A percentile compares a stretch with the other conserved stretches of the same genome.
Evolutionary conservation across 257 asterid species (phyloP).

Genomic region (Coffea canephora): DNA sequence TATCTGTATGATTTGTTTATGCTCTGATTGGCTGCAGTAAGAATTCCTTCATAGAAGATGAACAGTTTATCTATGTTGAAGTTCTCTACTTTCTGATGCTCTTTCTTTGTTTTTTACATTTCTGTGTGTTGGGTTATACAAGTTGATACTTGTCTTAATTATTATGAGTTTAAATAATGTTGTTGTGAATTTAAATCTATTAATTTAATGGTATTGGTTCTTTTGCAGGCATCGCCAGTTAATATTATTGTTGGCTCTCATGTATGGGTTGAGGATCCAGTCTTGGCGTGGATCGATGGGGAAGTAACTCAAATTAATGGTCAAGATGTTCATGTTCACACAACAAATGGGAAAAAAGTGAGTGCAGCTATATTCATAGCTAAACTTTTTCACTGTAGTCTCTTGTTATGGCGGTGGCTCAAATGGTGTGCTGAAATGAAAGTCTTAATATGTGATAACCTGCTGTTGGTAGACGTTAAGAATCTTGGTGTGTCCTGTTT

Average conservation of each 20-base stretch:
- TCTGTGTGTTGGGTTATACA: neutral
- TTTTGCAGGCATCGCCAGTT: slow-evolving; percentile 78
- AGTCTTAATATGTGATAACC: neutral
- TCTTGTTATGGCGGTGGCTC: slow-evolving; percentile 14
- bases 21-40: neutral
- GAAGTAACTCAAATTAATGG: slow-evolving; percentile 73
- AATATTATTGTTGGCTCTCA: slow-evolving; percentile 90
- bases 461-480: neutral
- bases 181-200: neutral
- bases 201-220: slow-evolving; percentile 18
- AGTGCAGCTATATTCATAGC: slow-evolving; percentile 23
- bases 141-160: neutral
- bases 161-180: neutral
- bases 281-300: slow-evolving; percentile 95
- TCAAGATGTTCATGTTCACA: slow-evolving; percentile 81
- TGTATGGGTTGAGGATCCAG: slow-evolving; percentile 95
- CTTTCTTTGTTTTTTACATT: neutral
- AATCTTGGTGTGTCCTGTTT: neutral
- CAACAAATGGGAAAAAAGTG: slow-evolving; percentile 78
- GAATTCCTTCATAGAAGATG: neutral
- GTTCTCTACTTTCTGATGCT: neutral
- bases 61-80: neutral
- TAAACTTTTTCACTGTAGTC: slow-evolving; percentile 6
- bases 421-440: neutral
- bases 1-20: neutral